phyloP scores from a whole-genome alignment of 1,284 basidiomycete species.

The Salmacisia buchloeana region DNA sequence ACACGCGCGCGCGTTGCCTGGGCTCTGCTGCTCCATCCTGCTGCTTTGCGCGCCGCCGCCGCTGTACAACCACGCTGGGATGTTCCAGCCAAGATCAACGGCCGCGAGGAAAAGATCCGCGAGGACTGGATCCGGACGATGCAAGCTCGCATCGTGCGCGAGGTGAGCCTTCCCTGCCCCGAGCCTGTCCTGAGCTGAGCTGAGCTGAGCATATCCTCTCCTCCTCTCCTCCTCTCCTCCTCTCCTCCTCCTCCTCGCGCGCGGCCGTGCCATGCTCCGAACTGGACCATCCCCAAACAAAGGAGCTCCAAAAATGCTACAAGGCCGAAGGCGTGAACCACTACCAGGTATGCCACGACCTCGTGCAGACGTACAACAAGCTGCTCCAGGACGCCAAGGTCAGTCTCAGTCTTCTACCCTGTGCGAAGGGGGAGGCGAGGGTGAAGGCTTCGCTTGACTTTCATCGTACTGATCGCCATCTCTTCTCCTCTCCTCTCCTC shows the following conservation, averaged over 20 bases:
- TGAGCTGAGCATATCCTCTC: background rate
- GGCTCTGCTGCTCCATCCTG: too few relatives aligned
- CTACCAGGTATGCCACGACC: slow-evolving; percentile 68
- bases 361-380: slow-evolving; percentile 75
- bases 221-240: background rate
- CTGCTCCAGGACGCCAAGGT: slow-evolving; percentile 83
- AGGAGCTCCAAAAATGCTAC: slow-evolving; percentile 88
- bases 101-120: slow-evolving; percentile 73
- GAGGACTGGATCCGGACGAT: slow-evolving; percentile 92
- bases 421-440: background rate
- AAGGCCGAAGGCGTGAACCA: slow-evolving; percentile 71
- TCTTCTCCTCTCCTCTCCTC: background rate
- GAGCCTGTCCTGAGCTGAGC: background rate
- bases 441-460: background rate
- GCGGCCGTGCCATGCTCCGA: background rate
- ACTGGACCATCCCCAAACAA: slow-evolving; percentile 29
- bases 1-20: too few relatives aligned
- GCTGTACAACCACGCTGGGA: too few relatives aligned
- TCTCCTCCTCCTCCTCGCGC: background rate
- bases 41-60: too few relatives aligned
- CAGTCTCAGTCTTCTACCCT: slow-evolving; percentile 44
- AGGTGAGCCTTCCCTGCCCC: slow-evolving; percentile 4
- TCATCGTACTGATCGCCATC: background rate
- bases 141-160: slow-evolving; percentile 80
- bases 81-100: slow-evolving; percentile 54